These are phyloP conservation scores for Poa pratensis DNA, from an alignment of 176 grass and related monocot species.

Conservation along the genomic window DNA sequence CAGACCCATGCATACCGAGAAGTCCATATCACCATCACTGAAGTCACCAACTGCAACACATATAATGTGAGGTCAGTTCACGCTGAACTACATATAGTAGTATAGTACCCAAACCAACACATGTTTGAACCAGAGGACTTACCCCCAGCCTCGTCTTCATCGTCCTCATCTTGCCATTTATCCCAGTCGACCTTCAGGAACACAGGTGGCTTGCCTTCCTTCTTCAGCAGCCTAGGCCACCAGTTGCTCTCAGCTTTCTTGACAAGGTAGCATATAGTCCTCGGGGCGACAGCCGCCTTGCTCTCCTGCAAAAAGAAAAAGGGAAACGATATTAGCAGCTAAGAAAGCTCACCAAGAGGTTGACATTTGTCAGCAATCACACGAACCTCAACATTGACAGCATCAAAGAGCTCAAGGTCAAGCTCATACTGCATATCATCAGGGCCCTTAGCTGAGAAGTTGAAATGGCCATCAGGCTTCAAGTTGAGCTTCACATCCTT, in stretches of 20 bases:
- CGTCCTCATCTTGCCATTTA: constrained; percentile 98
- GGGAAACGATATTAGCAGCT: background rate
- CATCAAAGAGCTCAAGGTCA: constrained; percentile 80
- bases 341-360: background rate
- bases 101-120: background rate
- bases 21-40: constrained; percentile 69
- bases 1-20: constrained; percentile 58
- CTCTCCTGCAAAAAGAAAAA: constrained; percentile 71
- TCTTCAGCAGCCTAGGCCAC: constrained; percentile 84
- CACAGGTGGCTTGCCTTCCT: constrained; percentile 67
- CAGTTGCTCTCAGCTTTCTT: constrained; percentile 78
- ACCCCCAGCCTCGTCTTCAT: constrained; percentile 64
- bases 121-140: constrained; percentile 30
- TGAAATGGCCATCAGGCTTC: constrained; percentile 79
- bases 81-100: background rate
- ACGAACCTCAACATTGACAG: constrained; percentile 78
- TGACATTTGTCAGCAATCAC: background rate
- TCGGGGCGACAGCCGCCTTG: constrained; percentile 65
- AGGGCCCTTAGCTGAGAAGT: constrained; percentile 69
- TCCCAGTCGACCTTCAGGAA: constrained; percentile 97
- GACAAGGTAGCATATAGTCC: constrained; percentile 84
- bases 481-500: constrained; percentile 89
- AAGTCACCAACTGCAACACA: constrained; percentile 68
- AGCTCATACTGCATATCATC: constrained; percentile 71
- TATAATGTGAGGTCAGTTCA: background rate